Base-by-base conservation (phyloP, 2,329 filamentous ascomycete genomes). In the Pseudogymnoascus sp. region DNA sequence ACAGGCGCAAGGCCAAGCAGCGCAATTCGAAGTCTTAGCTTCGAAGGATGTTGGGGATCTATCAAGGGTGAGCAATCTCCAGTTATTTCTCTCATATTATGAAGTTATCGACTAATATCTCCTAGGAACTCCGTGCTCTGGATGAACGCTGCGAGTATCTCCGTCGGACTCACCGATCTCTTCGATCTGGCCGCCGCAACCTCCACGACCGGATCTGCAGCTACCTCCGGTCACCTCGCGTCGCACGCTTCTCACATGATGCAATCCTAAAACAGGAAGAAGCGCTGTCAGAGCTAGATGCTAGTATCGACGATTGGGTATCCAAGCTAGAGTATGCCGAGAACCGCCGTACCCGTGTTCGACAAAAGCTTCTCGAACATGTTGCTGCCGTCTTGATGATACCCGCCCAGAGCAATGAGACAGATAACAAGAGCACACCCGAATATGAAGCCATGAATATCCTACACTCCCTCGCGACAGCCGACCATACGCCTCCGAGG, bases 361-460 rank as follows among this genome's bases (percentile, higher is more conserved):
- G 89, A 38, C 89, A 93, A 72, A 93, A 92, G 79, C 79, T 93
- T 11, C 82, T 93, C 3, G 89, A 93, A 75, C 90, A 93, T 71
- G 86, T 93, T 61, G 89, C 90, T 56, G 90, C 88, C 15, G 88
- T 89, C 2, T 77, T 84, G 61, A 83, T 83, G 6, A 77, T 88
- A 73, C 77, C 33, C 59, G 31, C 67, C 50, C 67, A 65, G 37
- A 69, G 63, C 23, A 72, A 70, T 17, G 71, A 76, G 38, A 73
- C 29, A 19, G 50, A 56, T 21, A 56, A 72, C 23, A 79, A 79
- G 67, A 78, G 83, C 60, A 80, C 80, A 13, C 84, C 83, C 62
- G 6, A 60, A 21, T 23, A 38, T 21, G 61, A 35, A 56, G 59
- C 19, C 15, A 44, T 50, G 13, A 62, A 33, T 33, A 42, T 33